Base-by-base conservation (phyloP, 192 early-diverging fungal genomes). In the Geranomyces variabilis region DNA sequence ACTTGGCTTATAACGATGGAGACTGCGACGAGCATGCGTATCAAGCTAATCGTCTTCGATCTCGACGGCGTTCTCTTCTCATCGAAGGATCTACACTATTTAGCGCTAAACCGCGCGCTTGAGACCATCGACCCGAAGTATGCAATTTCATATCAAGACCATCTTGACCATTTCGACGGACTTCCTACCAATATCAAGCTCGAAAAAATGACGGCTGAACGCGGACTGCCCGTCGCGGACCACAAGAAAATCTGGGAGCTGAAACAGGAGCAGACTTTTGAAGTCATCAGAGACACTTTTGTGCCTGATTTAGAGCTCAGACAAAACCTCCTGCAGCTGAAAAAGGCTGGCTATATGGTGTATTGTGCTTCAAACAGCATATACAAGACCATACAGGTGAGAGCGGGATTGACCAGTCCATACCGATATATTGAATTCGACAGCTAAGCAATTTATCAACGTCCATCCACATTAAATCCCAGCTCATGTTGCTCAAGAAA, bases 351-450 rank as follows among this genome's bases (percentile, higher is more conserved):
- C 8, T 48, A 49, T 13, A 45, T 45, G 22, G 24, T 67, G 9
- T 67, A 67, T 46, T 67, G 66, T 53, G 66, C 46, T 12, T 67
- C 66, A 21, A 67, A 67, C 44, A 44, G 33, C n/a, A 67, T 67
- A 63, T 67, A 44, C 49, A 67, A 67, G 26, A 67, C 66, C 12
- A 41, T 67, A 9, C 28, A 57, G 55, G 55, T 57, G 30, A 57
- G 55, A 41, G 36, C 36, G 36, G 36, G 36, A 41, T n/a, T n/a
- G n/a, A n/a, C n/a, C n/a, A n/a, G n/a, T n/a, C n/a, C n/a, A n/a
- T n/a, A n/a, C n/a, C n/a, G n/a, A n/a, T n/a, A n/a, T n/a, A n/a
- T n/a, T n/a, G n/a, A n/a, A n/a, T n/a, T n/a, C n/a, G n/a, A n/a
- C n/a, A n/a, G n/a, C n/a, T n/a, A n/a, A n/a, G n/a, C n/a, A n/a